Evolutionary conservation across 1,284 basidiomycete genomes (phyloP), one percentile per base, ranked within the genome.

Genomic region (Tetrapyrgos nigripes): DNA sequence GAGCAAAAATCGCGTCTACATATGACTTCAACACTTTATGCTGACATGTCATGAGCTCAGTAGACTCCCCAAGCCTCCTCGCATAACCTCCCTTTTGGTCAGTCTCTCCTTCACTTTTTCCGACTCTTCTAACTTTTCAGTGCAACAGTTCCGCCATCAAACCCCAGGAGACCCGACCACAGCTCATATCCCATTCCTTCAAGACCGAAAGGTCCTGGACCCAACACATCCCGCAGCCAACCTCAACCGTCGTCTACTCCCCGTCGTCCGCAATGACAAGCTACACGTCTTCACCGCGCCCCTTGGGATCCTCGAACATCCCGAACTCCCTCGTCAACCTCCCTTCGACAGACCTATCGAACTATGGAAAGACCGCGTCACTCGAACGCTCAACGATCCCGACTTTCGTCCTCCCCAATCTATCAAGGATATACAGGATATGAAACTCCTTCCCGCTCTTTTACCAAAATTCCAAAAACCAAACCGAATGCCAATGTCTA

Each of bases 1-100:
- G n/a, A n/a, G n/a, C n/a, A n/a, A n/a, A n/a, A n/a, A n/a, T n/a
- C n/a, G n/a, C n/a, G n/a, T n/a, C n/a, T n/a, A n/a, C n/a, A n/a
- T n/a, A n/a, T n/a, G n/a, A n/a, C n/a, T n/a, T n/a, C n/a, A n/a
- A n/a, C 31, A 33, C 46, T 48, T 47, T 47, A 60, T 60, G 59
- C 59, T 53, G 59, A 60, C 53, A 60, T 60, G 59, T 53, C 46
- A 56, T 46, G 49, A 56, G 28, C 55, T 60, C 24, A 28, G 50
- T 57, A 50, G 55, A 57, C 59, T 60, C 10, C 26, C 21, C 3
- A 60, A 54, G 48, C 14, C 50, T 27, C 14, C 50, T 13, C 21
- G 43, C 27, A 17, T 50, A 31, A 53, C 55, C 3, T 60, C 59
- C 5, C 14, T 60, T 21, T 27, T 53, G 31, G 59, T 57, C 40